Conservation (phyloP, 2,329 filamentous ascomycete species). For the Alternaria sp. region DNA sequence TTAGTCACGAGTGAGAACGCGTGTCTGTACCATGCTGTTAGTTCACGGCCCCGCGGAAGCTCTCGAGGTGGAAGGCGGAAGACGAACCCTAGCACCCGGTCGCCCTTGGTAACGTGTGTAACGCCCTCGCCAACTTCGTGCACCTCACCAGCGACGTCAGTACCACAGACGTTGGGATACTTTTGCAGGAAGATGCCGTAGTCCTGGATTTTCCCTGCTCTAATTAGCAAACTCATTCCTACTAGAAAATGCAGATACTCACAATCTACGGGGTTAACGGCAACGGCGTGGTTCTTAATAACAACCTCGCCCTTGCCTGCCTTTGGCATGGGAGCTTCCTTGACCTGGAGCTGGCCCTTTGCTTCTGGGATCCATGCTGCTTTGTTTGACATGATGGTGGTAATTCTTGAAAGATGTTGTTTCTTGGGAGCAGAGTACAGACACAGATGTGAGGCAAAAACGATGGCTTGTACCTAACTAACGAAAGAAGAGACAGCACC, state of each 20-base stretch:
- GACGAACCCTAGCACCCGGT: slow-evolving; percentile 52
- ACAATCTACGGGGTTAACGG: slow-evolving; percentile 45
- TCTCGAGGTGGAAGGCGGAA: not conserved
- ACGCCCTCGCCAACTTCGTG: slow-evolving; percentile 55
- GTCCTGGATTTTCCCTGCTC: slow-evolving; percentile 42
- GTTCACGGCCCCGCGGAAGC: not conserved
- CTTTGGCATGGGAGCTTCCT: slow-evolving; percentile 35
- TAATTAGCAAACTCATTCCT: slow-evolving; percentile 3
- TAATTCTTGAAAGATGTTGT: not conserved
- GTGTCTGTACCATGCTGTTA: slow-evolving; percentile 22
- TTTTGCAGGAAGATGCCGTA: slow-evolving; percentile 44
- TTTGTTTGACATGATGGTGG: slow-evolving; percentile 37
- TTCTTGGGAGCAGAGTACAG: not conserved
- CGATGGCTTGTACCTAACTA: not conserved
- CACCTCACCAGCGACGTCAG: slow-evolving; percentile 55
- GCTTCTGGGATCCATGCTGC: slow-evolving; percentile 41
- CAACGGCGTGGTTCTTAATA: slow-evolving; percentile 42
- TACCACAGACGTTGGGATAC: slow-evolving; percentile 47
- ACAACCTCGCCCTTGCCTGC: slow-evolving; percentile 41
- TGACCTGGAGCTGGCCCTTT: slow-evolving; percentile 37
- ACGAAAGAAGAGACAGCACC: not conserved
- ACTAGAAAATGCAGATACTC: not conserved
- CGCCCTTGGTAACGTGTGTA: slow-evolving; percentile 52
- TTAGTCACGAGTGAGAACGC: slow-evolving; percentile 32
- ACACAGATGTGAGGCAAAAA: not conserved